Conservation (phyloP, 805 yeast genomes). For the Candida palmyrensis region DNA sequence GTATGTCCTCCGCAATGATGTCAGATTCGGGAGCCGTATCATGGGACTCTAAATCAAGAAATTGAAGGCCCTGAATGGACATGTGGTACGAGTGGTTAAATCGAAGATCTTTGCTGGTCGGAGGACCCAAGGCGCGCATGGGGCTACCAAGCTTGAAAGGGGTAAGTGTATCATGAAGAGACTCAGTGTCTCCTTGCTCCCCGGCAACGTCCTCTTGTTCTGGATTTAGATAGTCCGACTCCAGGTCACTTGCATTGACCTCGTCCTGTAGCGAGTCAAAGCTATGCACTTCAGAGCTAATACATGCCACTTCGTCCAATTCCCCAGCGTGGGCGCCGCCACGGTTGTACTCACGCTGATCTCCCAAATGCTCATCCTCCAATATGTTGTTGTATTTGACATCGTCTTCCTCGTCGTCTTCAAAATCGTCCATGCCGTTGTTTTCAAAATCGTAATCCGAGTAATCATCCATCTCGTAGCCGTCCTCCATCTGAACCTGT, state of each 20-base stretch:
- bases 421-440: constrained; percentile 31
- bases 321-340: background rate
- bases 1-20: constrained; percentile 27
- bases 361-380: constrained; percentile 11
- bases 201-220: constrained; percentile 2
- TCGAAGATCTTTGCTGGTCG: constrained; percentile 1
- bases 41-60: constrained; percentile 1
- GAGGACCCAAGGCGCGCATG: background rate
- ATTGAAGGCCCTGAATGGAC: constrained; percentile 18
- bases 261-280: background rate
- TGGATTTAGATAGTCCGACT: constrained; percentile 1
- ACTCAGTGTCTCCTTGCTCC: background rate
- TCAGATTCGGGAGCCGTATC: constrained; percentile 9
- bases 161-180: background rate
- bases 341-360: background rate
- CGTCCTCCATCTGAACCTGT: constrained; percentile 23
- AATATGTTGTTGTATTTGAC: constrained; percentile 17
- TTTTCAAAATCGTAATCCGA: constrained; percentile 41
- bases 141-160: background rate
- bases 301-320: background rate
- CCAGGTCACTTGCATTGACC: constrained; percentile 1
- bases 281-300: background rate
- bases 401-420: constrained; percentile 14
- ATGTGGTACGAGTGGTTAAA: constrained; percentile 23
- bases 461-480: constrained; percentile 25